phyloP scores from a whole-genome alignment of 768 basidiomycete genomes.

The Tricholoma flavovirens region DNA sequence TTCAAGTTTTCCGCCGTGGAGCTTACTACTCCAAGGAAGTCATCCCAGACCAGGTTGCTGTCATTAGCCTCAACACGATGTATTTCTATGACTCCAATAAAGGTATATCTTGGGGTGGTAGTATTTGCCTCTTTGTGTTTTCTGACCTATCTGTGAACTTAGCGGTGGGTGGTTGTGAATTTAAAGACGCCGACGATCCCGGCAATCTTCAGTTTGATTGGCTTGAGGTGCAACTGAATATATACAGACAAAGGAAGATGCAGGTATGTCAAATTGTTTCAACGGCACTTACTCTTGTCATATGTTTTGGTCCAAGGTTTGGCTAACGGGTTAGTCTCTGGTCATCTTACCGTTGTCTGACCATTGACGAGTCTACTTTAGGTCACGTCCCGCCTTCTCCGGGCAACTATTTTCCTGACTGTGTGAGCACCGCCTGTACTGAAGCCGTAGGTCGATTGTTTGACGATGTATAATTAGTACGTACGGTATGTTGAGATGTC shows the following conservation, averaged over 20 bases:
- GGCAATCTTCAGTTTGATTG: slow-evolving; percentile 87
- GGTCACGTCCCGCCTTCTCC: slow-evolving; percentile 86
- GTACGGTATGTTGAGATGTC: slow-evolving; percentile 68
- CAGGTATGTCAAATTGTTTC: slow-evolving; percentile 44
- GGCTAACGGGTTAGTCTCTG: slow-evolving; percentile 35
- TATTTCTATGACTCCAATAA: slow-evolving; percentile 91
- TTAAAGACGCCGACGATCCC: slow-evolving; percentile 63
- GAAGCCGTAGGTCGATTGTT: slow-evolving; percentile 8
- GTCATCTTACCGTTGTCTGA: slow-evolving; percentile 5
- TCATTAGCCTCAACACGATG: slow-evolving; percentile 83
- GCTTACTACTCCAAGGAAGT: slow-evolving; percentile 81
- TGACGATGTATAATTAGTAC: slow-evolving; percentile 33
- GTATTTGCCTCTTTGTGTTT: background rate
- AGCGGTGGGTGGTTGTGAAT: slow-evolving; percentile 77
- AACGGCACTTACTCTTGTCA: background rate
- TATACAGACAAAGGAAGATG: slow-evolving; percentile 64
- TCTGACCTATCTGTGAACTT: slow-evolving; percentile 10
- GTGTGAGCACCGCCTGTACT: slow-evolving; percentile 44
- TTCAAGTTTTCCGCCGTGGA: slow-evolving; percentile 82
- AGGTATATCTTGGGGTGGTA: slow-evolving; percentile 37
- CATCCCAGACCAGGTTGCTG: slow-evolving; percentile 67
- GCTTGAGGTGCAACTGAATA: slow-evolving; percentile 78
- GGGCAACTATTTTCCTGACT: slow-evolving; percentile 79
- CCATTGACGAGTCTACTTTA: slow-evolving; percentile 19
- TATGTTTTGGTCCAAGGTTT: slow-evolving; percentile 27